Base-by-base conservation (phyloP, 371 early-diverging fungal species). In the Batrachochytrium dendrobatidis region DNA sequence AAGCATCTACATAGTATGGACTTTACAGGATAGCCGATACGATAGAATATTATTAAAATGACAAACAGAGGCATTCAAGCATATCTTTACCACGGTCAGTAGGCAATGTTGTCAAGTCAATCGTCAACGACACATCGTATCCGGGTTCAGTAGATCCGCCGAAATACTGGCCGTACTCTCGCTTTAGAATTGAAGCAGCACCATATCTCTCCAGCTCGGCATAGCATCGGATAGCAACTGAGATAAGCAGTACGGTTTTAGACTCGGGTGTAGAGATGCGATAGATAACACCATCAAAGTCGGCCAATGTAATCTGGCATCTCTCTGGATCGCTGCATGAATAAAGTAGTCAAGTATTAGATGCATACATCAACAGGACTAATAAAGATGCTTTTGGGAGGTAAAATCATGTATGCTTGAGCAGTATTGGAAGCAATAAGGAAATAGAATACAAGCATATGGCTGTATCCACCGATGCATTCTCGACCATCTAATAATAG, bases 221-320 rank as follows among this genome's bases (percentile, higher is more conserved):
- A 69, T 73, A 91, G 76, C 95, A 94, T 54, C 72, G 72, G 88
- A 94, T 88, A 43, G 74, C 72, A 58, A 95, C 84, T 1, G 94
- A 93, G 51, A 98, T 73, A 34, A 90, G 66, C 61, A 88, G 67
- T 29, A 74, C 69, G 18, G 66, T 64, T 64, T 88, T 91, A 52
- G 79, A 69, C 58, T 84, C 87, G 17, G 86, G 81, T 7, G 92
- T 92, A 26, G 86, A 73, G 58, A 95, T 66, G 61, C 82, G 83
- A 76, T 93, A 98, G 10, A 81, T 73, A 33, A 95, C 95, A 46
- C 93, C 92, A 74, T 98, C 98, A 76, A 95, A 95, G 73, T 98
- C 98, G 39, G 91, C 91, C 49, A 94, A 77, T 43, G 81, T 86
- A 68, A 92, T 80, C 64, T 84, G 82, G 43, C 92, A 64, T n/a